Percentiles rank a stretch among this genome's conserved stretches.
phyloP scores from a whole-genome alignment of 495 filamentous ascomycete species.

The Podospora pseudocomata region DNA sequence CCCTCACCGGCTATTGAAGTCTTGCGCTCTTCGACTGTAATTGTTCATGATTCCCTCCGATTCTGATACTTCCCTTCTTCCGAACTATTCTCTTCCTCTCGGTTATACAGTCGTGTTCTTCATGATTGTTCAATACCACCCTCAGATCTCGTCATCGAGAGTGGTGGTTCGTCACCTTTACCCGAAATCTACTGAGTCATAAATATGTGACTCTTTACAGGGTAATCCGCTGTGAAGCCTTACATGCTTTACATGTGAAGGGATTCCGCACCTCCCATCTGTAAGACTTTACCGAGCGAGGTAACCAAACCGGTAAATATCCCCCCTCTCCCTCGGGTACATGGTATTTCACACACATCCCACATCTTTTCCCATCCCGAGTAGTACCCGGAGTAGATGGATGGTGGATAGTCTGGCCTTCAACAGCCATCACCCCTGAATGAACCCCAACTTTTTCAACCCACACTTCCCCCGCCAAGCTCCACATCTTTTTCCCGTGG shows the following conservation, averaged over 20 bases:
- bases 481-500: not conserved
- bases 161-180: not conserved
- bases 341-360: no score
- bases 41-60: no score
- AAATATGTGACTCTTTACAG: not conserved
- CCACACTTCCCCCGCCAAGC: not conserved
- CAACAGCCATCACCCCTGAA: not conserved
- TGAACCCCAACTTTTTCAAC: not conserved
- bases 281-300: no score
- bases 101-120: not conserved
- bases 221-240: not conserved
- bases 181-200: not conserved
- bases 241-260: not conserved
- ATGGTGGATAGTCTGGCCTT: not conserved
- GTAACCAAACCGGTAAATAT: no score
- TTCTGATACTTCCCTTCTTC: not conserved
- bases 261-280: no score
- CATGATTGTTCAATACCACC: not conserved
- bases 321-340: no score
- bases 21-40: not conserved
- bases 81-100: not conserved
- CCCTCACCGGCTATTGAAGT: not conserved
- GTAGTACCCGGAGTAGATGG: no score
- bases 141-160: not conserved
- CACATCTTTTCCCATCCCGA: no score